Base-by-base conservation (phyloP, 805 yeast species). In the Lipomyces kockii region DNA sequence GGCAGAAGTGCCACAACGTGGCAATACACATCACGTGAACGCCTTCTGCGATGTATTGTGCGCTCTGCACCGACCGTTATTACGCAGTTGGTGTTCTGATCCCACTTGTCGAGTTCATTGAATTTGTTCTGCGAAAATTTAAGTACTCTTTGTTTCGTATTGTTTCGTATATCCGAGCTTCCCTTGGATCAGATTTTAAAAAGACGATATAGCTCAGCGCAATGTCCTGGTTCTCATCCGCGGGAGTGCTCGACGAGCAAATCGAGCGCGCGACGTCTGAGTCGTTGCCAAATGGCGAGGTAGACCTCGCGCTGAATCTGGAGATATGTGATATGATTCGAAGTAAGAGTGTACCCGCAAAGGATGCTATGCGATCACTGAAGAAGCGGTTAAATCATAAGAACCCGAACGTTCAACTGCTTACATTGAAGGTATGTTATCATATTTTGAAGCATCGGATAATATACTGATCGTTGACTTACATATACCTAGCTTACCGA, bases 281-380 rank as follows among this genome's bases (percentile, higher is more conserved):
- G 77, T 81, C 90, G n/a, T 89, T 93, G 58, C 98, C 98, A 4
- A 87, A 89, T 75, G 98, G 98, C 1, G 97, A 93, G 74, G 83
- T 90, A 58, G 97, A 93, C 74, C 74, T 81, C 35, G 82, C 86
- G 14, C 80, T 83, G 57, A 92, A 94, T 14, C 81, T 95, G 67
- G 98, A 95, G 75, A 85, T 94, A 63, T 89, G 97, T 61, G 99
- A 95, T 77, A 76, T 87, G 54, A 91, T 95, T 51, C 85, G 98
- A 72, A 87, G 94, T 58, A 92, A 92, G 74, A 86, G 88, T 67
- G 86, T 92, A 9, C 83, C 88, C 0, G 86, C 97, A 1, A 89
- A 86, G 73, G 94, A 89, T 64, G 91, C 96, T 35, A 90, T 94
- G 93, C 81, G 96, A 71, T 81, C 88, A n/a, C 79, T 94, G 68